phyloP scores from a whole-genome alignment of 345 rosid genomes.

The Pseudoturritis turrita region DNA sequence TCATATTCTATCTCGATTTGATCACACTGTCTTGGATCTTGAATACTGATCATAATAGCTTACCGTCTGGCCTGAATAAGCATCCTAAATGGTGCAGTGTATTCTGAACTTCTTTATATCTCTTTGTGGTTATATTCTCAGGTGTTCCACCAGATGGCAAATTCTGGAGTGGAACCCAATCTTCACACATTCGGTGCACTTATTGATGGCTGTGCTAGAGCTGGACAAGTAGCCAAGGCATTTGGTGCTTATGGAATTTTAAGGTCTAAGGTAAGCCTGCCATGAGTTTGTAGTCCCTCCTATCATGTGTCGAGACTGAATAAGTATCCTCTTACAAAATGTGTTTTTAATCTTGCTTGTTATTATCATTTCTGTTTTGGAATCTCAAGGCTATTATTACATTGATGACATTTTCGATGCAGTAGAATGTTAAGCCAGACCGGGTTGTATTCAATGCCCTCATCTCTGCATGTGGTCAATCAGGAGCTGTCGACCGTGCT shows the following conservation, averaged over 20 bases:
- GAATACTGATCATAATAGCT: background rate
- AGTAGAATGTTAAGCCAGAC: slow-evolving; percentile 99
- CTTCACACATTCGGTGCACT: slow-evolving; percentile 91
- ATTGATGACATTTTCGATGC: slow-evolving; percentile 53
- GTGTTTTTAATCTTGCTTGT: slow-evolving; percentile 6
- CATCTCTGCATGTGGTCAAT: slow-evolving; percentile 91
- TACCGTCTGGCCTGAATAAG: background rate
- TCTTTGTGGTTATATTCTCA: slow-evolving; percentile 23
- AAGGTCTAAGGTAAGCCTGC: slow-evolving; percentile 80
- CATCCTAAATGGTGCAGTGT: background rate
- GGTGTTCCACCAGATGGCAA: slow-evolving; percentile 95
- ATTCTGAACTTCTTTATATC: background rate
- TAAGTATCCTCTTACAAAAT: background rate
- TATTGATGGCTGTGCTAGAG: slow-evolving; percentile 95
- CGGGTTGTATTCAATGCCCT: slow-evolving; percentile 97
- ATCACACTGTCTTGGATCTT: background rate
- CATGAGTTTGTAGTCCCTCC: slow-evolving; percentile 13
- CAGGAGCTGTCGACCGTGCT: slow-evolving; percentile 98
- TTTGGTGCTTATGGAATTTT: slow-evolving; percentile 98
- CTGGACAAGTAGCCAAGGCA: slow-evolving; percentile 95
- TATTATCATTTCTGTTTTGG: slow-evolving; percentile 11
- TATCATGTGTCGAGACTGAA: background rate
- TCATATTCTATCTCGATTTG: background rate
- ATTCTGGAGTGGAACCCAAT: slow-evolving; percentile 89
- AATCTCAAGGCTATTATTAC: slow-evolving; percentile 28